Percentiles rank a stretch among this genome's conserved stretches.
These are phyloP conservation scores for Ogataea pilisensis DNA, from an alignment of 805 yeast species.

Conservation along the genomic window DNA sequence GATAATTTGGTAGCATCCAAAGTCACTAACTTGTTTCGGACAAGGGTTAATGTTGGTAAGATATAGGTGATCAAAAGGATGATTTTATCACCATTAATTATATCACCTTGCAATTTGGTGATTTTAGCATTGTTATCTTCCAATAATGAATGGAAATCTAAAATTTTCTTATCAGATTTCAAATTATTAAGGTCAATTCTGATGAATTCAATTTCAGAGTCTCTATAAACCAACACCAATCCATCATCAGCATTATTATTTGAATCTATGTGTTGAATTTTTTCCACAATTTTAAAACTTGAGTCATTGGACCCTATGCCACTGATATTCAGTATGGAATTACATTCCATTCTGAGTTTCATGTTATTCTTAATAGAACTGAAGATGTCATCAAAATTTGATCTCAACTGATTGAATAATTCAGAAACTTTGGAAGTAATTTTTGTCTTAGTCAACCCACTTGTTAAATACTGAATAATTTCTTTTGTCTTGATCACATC, in stretches of 20 bases:
- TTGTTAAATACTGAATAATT: conserved; percentile 30
- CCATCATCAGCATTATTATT: conserved; percentile 9
- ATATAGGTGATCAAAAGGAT: conserved; percentile 9
- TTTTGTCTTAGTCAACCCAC: conserved; percentile 12
- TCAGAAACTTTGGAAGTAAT: conserved; percentile 3
- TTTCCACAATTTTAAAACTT: conserved; percentile 5
- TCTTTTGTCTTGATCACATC: conserved; percentile 22
- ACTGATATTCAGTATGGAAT: conserved; percentile 8
- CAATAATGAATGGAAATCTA: conserved; percentile 5
- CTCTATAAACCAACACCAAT: conserved; percentile 8
- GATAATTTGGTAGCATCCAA: conserved; percentile 4
- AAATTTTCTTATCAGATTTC: neutral
- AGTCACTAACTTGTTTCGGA: conserved; percentile 1
- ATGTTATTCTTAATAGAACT: conserved; percentile 19
- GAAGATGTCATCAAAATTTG: conserved; percentile 12
- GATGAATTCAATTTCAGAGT: conserved; percentile 10
- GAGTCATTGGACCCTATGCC: conserved; percentile 13
- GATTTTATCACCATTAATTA: conserved; percentile 4
- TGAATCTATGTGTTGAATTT: too few relatives aligned
- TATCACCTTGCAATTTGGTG: conserved; percentile 8
- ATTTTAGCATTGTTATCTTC: neutral
- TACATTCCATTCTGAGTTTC: conserved; percentile 13
- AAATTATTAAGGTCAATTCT: conserved; percentile 8
- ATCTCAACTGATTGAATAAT: conserved; percentile 11
- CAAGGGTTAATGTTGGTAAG: neutral